Conservation (phyloP, 2,329 filamentous ascomycete species). For the Fusarium nodosum region DNA sequence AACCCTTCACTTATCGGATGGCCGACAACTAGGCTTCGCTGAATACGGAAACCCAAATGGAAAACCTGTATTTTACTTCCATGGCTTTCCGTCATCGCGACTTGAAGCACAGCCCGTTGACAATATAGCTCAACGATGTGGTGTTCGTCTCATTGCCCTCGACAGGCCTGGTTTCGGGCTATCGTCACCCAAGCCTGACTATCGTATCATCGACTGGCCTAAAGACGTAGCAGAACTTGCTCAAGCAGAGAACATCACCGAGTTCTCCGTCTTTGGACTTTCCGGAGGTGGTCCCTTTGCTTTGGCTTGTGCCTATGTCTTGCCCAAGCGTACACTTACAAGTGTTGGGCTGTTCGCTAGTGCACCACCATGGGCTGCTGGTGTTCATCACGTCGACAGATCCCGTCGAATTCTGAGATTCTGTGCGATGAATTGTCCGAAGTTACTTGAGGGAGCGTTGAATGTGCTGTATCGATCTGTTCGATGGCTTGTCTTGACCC, state of each 20-base stretch:
- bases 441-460: not conserved
- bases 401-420: slow-evolving; percentile 38
- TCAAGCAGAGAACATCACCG: rapidly evolving
- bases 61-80: slow-evolving; percentile 4
- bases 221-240: not conserved
- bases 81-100: slow-evolving; percentile 1
- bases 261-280: not conserved
- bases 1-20: slow-evolving; percentile 16
- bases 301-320: slow-evolving; percentile 1
- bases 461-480: not conserved
- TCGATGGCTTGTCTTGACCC: slow-evolving; percentile 9
- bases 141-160: not conserved
- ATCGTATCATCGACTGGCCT: slow-evolving; percentile 2
- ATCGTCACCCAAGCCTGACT: slow-evolving; percentile 1
- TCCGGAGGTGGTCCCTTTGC: slow-evolving; percentile 8
- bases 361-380: slow-evolving; percentile 5
- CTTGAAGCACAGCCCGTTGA: not conserved
- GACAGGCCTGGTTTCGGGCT: slow-evolving; percentile 13
- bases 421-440: slow-evolving; percentile 38
- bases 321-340: not conserved
- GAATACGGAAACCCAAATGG: slow-evolving; percentile 5
- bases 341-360: slow-evolving; percentile 9
- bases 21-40: slow-evolving; percentile 14
- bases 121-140: not conserved
- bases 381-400: slow-evolving; percentile 47